These are phyloP conservation scores for Solanum paucissectum DNA, from an alignment of 257 asterid species.

Conservation along the genomic window DNA sequence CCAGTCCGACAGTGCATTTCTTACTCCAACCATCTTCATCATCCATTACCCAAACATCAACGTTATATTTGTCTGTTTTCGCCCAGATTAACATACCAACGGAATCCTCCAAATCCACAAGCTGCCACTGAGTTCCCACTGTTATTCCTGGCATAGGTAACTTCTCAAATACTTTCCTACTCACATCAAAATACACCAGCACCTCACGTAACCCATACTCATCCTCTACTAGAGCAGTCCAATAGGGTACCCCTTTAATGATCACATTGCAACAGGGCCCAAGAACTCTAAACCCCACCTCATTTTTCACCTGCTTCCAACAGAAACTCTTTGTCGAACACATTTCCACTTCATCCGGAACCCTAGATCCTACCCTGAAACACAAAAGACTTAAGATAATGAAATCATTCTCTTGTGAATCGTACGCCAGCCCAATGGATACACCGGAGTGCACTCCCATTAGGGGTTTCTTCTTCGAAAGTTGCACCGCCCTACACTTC, in stretches of 20 bases:
- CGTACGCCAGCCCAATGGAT: not conserved
- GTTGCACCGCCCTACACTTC: not conserved
- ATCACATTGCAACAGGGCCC: not conserved
- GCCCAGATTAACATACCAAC: slow-evolving; percentile 1
- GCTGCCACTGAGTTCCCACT: not conserved
- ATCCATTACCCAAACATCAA: slow-evolving; percentile 2
- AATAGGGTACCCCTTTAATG: not conserved
- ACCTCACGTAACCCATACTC: not conserved
- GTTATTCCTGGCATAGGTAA: not conserved
- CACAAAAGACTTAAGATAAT: not conserved
- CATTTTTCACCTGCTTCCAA: not conserved
- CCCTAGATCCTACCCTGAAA: not conserved
- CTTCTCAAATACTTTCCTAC: not conserved
- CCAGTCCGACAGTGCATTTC: not conserved
- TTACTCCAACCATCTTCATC: slow-evolving; percentile 6
- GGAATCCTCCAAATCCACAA: not conserved
- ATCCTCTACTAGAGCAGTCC: not conserved
- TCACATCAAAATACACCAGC: not conserved
- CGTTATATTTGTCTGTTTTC: not conserved
- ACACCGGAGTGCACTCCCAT: not conserved
- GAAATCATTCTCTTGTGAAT: not conserved
- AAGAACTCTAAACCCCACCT: not conserved
- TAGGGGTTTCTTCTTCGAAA: not conserved
- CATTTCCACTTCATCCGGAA: not conserved
- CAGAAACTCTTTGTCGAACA: not conserved